Evolutionary conservation across 1,139 yeast genomes (phyloP).

Genomic region (Debaryomyces coudertii): DNA sequence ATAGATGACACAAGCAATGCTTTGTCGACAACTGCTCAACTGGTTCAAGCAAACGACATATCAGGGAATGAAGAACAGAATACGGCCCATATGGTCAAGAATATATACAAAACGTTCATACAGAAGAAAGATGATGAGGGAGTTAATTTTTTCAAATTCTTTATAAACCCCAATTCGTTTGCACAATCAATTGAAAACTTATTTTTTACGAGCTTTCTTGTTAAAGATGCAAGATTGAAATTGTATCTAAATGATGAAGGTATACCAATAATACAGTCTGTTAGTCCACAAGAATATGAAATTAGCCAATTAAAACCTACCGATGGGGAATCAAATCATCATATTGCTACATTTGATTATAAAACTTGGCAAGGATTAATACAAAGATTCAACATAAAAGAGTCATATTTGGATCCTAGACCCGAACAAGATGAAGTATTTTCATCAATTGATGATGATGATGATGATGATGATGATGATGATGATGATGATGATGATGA

Average conservation of each 20-base stretch:
- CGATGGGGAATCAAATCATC: slow-evolving; percentile 49
- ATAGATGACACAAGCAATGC: slow-evolving; percentile 47
- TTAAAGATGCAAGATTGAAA: slow-evolving; percentile 68
- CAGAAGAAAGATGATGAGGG: slow-evolving; percentile 33
- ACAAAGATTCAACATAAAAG: slow-evolving; percentile 51
- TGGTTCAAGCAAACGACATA: slow-evolving; percentile 54
- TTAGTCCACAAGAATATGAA: slow-evolving; percentile 22
- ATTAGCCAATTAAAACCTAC: slow-evolving; percentile 10
- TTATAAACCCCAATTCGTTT: slow-evolving; percentile 76
- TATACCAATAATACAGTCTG: slow-evolving; percentile 34
- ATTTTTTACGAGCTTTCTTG: slow-evolving; percentile 78
- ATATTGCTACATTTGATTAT: slow-evolving; percentile 71
- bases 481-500: too few species aligned
- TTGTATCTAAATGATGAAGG: slow-evolving; percentile 55
- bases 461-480: slow-evolving; percentile 6
- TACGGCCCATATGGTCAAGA: slow-evolving; percentile 63
- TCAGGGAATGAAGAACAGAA: slow-evolving; percentile 52
- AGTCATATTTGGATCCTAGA: slow-evolving; percentile 55
- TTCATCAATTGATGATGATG: slow-evolving; percentile 22
- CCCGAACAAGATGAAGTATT: slow-evolving; percentile 34
- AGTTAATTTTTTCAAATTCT: slow-evolving; percentile 64
- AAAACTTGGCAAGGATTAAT: slow-evolving; percentile 64
- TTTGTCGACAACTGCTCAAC: slow-evolving; percentile 53
- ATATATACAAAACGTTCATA: slow-evolving; percentile 44
- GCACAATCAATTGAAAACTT: slow-evolving; percentile 81